A percentile compares a stretch with the other conserved stretches of the same genome.
Evolutionary conservation across 2,329 filamentous ascomycete species (phyloP).

Genomic region (Sporothrix variecibatus): DNA sequence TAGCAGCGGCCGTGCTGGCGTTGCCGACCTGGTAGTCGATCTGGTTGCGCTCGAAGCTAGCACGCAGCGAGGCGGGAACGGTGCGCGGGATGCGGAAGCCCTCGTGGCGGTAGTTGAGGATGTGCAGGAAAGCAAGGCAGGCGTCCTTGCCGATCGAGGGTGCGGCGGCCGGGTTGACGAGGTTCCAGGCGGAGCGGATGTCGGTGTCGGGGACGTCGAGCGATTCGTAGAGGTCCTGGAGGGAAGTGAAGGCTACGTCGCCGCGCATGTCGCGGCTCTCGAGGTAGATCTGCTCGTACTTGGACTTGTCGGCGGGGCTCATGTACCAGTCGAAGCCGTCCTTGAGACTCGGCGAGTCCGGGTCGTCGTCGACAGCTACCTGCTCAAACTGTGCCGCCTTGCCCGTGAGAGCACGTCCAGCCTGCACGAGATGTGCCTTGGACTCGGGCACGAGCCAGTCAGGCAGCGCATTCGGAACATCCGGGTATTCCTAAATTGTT

Average conservation of each 20-base stretch:
- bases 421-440: slow-evolving; percentile 87
- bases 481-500: slow-evolving; percentile 70
- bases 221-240: slow-evolving; percentile 82
- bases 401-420: slow-evolving; percentile 74
- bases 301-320: slow-evolving; percentile 83
- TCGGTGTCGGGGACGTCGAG: slow-evolving; percentile 75
- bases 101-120: slow-evolving; percentile 93
- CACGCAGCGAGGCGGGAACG: slow-evolving; percentile 85
- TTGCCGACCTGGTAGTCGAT: slow-evolving; percentile 95
- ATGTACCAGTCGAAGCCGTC: slow-evolving; percentile 99
- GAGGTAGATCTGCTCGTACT: slow-evolving; percentile 97
- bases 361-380: slow-evolving; percentile 69
- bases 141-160: slow-evolving; percentile 92
- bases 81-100: slow-evolving; percentile 90
- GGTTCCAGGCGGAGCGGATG: slow-evolving; percentile 90
- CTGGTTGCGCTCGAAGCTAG: slow-evolving; percentile 91
- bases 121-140: slow-evolving; percentile 90
- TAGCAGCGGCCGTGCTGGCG: slow-evolving; percentile 57
- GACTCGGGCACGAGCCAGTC: slow-evolving; percentile 98
- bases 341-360: slow-evolving; percentile 80
- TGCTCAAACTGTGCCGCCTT: slow-evolving; percentile 81
- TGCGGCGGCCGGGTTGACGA: slow-evolving; percentile 87
- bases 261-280: slow-evolving; percentile 87
- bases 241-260: slow-evolving; percentile 74
- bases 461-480: slow-evolving; percentile 82